Evolutionary conservation across 2,329 filamentous ascomycete genomes (phyloP).

Genomic region (Diaporthe sp.): DNA sequence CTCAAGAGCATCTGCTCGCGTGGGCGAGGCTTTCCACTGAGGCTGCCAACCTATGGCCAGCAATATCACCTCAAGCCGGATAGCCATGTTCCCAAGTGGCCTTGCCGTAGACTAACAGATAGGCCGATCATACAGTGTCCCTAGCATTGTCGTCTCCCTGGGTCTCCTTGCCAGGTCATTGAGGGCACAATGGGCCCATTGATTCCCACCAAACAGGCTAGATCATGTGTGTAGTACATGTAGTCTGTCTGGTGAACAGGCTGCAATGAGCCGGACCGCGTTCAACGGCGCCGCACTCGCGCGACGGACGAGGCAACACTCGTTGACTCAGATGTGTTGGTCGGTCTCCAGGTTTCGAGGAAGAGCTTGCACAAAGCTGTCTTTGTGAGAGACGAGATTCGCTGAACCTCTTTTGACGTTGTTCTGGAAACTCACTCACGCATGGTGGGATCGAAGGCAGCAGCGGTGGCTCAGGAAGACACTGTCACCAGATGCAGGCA

Average conservation of each 20-base stretch:
- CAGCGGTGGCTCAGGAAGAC: not conserved
- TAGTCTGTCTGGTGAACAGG: not conserved
- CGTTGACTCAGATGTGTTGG: slow-evolving; percentile 11
- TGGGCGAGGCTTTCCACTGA: too few relatives aligned
- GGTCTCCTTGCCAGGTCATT: not conserved
- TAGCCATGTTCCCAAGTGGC: not conserved
- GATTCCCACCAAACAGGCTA: too few relatives aligned
- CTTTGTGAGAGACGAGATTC: not conserved
- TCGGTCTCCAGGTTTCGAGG: not conserved
- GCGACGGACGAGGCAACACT: slow-evolving; percentile 31
- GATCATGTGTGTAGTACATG: not conserved
- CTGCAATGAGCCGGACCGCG: not conserved
- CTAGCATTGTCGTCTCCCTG: too few relatives aligned
- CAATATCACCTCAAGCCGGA: too few relatives aligned
- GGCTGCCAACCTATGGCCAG: not conserved
- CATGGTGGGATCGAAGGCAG: not conserved
- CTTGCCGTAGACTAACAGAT: not conserved
- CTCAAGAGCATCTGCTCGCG: not conserved
- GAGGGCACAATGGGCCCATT: not conserved
- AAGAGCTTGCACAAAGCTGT: not conserved
- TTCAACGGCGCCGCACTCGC: not conserved
- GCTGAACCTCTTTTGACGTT: not conserved
- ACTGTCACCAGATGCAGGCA: not conserved
- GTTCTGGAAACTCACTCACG: slow-evolving; percentile 28
- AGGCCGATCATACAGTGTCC: not conserved